These are phyloP conservation scores for Aspergillus sp. DNA, from an alignment of 2,329 filamentous ascomycete genomes.

Conservation along the genomic window DNA sequence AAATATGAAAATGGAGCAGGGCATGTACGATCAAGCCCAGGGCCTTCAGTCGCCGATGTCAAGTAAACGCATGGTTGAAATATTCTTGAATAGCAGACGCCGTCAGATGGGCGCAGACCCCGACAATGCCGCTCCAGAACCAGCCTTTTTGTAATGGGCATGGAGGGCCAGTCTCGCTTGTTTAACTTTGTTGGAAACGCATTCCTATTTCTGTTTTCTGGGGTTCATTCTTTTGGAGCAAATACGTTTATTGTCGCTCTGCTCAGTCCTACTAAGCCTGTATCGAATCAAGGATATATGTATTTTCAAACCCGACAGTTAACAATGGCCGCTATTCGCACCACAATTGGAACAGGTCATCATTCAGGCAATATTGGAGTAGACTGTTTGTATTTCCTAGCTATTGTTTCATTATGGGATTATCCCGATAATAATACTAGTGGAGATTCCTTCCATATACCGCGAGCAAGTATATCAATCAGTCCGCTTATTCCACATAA, in stretches of 20 bases:
- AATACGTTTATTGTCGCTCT: not conserved
- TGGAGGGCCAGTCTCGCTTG: not conserved
- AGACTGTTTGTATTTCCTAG: not conserved
- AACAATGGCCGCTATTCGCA: not conserved
- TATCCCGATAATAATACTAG: not conserved
- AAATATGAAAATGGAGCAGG: constrained; percentile 24
- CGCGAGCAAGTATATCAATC: not conserved
- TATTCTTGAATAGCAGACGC: constrained; percentile 37
- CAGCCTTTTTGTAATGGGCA: constrained; percentile 27
- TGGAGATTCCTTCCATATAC: not conserved
- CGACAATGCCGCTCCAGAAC: constrained; percentile 17
- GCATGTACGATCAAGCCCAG: constrained; percentile 21
- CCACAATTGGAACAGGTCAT: not conserved
- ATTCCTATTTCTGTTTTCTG: not conserved
- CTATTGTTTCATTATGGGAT: not conserved
- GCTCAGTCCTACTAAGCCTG: not conserved
- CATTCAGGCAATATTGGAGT: not conserved
- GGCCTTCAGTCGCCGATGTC: constrained; percentile 27
- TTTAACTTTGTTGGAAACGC: not conserved
- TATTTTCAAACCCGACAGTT: not conserved
- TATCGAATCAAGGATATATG: not conserved
- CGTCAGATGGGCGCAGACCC: constrained; percentile 21
- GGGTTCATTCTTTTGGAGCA: constrained; percentile 1
- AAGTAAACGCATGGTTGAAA: constrained; percentile 39
- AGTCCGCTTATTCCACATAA: constrained; percentile 59